Base-by-base conservation (phyloP, 225 moss, liverwort and hornwort species). In the Asterella californica region DNA sequence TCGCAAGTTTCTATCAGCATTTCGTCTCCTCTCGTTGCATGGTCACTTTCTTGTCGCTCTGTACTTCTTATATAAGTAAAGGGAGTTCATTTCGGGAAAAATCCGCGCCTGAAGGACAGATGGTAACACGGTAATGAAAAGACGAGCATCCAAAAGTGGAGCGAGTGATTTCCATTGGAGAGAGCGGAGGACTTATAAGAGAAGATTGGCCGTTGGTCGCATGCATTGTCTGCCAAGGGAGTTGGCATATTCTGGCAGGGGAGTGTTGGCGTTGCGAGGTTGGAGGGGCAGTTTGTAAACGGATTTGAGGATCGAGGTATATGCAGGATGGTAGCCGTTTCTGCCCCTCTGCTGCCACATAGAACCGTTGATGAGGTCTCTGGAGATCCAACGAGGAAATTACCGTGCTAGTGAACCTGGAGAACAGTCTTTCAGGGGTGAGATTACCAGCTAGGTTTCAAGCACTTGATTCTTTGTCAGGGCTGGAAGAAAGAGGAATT, bases 221-320 rank as follows among this genome's bases (percentile, higher is more conserved):
- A 37, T 76, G 75, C 75, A 54, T 57, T 76, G 59, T 59, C 75
- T 37, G 37, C 55, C 22, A 21, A 37, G 37, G 32, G 34, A 55
- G 75, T 76, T 76, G 59, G 75, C 75, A 75, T 57, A 75, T 75
- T 75, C 15, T 36, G 27, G 38, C 45, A 77, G 45, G 24, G 48
- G 76, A 64, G 45, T 77, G 77, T 42, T 18, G 76, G 77, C 64
- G 37, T 38, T 27, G 55, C 29, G 21, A 46, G 62, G 77, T 62
- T 62, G 77, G 77, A 47, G 38, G 64, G 64, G 10, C 46, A 76
- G 59, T 57, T 57, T 12, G 55, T 21, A 38, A 30, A 38, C 33
- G 59, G 33, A 38, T 57, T 36, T 0, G 59, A 4, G 24, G 33
- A 55, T 75, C 33, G 19, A 55, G 75, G 75, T 75, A n/a, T 55